These are phyloP conservation scores for Tricholoma saponaceum DNA, from an alignment of 768 basidiomycete species.

Conservation along the genomic window DNA sequence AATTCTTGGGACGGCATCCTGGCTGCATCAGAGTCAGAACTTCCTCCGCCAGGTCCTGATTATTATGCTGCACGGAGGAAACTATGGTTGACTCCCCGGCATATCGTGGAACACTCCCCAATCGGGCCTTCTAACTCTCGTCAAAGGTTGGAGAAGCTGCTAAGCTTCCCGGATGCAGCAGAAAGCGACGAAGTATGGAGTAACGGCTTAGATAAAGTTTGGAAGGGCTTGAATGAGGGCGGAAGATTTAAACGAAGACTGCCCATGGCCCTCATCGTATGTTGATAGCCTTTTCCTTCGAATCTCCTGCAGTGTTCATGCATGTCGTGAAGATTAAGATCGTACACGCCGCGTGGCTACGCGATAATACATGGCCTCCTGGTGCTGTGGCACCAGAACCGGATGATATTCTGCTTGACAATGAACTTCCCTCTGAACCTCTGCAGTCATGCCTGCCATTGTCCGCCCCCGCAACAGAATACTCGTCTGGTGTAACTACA, in stretches of 20 bases:
- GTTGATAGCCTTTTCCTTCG: slow-evolving; percentile 21
- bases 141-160: slow-evolving; percentile 46
- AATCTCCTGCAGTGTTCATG: slow-evolving; percentile 13
- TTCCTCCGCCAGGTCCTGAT: slow-evolving; percentile 62
- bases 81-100: slow-evolving; percentile 49
- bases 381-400: slow-evolving; percentile 57
- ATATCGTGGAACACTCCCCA: slow-evolving; percentile 12
- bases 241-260: slow-evolving; percentile 52
- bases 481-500: slow-evolving; percentile 20
- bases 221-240: slow-evolving; percentile 60
- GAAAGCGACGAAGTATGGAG: slow-evolving; percentile 53
- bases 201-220: slow-evolving; percentile 54
- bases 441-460: slow-evolving; percentile 12
- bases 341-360: slow-evolving; percentile 69
- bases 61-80: slow-evolving; percentile 60
- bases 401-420: slow-evolving; percentile 42
- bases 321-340: slow-evolving; percentile 56
- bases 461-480: slow-evolving; percentile 4
- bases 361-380: slow-evolving; percentile 73
- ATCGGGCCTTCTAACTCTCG: slow-evolving; percentile 32
- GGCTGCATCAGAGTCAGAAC: slow-evolving; percentile 26
- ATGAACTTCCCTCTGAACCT: slow-evolving; percentile 8
- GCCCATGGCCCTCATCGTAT: slow-evolving; percentile 62
- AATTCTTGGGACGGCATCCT: slow-evolving; percentile 31
- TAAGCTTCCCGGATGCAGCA: slow-evolving; percentile 42